A percentile compares a stretch with the other conserved stretches of the same genome.
phyloP scores from a whole-genome alignment of 2,329 filamentous ascomycete genomes.

The Claviceps digitariae region DNA sequence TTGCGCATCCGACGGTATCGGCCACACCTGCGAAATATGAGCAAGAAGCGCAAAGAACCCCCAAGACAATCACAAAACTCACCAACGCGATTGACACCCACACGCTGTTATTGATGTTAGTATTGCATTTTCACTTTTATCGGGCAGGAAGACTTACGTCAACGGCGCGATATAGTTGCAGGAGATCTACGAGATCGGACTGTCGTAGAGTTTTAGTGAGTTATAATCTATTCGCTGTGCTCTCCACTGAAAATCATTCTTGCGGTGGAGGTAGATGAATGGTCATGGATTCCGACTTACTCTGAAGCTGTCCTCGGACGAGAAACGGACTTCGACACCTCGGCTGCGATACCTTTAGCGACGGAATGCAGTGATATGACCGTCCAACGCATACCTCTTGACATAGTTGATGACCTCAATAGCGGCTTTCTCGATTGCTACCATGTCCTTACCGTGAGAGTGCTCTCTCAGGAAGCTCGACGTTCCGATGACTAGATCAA shows the following conservation, averaged over 20 bases:
- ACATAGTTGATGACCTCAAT: constrained; percentile 11
- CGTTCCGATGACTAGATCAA: constrained; percentile 49
- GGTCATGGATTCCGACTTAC: neutral
- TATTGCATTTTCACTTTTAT: neutral
- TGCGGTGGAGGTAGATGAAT: neutral
- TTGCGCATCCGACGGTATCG: constrained; percentile 82
- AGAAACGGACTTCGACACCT: constrained; percentile 22
- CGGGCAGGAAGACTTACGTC: constrained; percentile 30
- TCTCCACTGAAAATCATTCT: neutral
- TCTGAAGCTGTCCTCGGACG: constrained; percentile 69
- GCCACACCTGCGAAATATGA: constrained; percentile 43
- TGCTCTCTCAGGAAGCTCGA: constrained; percentile 73
- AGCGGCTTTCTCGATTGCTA: constrained; percentile 55
- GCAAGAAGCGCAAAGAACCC: neutral
- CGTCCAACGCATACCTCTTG: constrained; percentile 4
- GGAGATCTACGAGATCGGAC: constrained; percentile 53
- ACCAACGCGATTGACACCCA: constrained; percentile 1
- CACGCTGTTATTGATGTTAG: neutral
- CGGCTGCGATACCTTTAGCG: neutral
- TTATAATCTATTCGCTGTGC: neutral
- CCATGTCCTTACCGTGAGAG: constrained; percentile 83
- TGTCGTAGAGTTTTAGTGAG: neutral
- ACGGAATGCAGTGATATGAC: neutral
- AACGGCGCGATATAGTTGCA: constrained; percentile 67
- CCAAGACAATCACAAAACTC: neutral